Base-by-base conservation (phyloP, 345 rosid genomes). In the Sisymbrium altissimum region DNA sequence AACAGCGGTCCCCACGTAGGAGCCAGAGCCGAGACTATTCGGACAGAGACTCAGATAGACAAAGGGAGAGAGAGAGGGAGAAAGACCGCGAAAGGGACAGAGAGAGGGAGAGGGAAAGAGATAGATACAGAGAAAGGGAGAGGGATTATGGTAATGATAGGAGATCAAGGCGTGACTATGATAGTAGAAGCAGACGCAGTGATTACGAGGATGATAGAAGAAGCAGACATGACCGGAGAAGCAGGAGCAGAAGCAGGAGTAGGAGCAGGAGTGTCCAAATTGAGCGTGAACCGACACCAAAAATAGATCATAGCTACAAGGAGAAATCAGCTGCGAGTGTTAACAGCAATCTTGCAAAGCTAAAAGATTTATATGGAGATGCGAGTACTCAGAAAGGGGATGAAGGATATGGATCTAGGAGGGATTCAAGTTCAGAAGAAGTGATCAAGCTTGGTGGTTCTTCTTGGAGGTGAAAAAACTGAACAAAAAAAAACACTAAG, bases 391-490 rank as follows among this genome's bases (percentile, higher is more conserved):
- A 83, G 52, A 90, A 84, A 75, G 92, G 82, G 3, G 87, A 81
- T 41, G 76, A 80, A 60, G 78, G 78, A 8, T 19, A 25, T 46
- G 98, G 89, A 54, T 82, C 86, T 13, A 74, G 85, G 38, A 81
- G 87, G 64, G 91, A 89, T 58, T 84, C 62, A 64, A 71, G 84
- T 49, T 82, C 92, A 4, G 96, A 92, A 78, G 99, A 95, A 82
- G 97, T 95, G 53, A 84, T 95, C 11, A 86, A 94, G 81, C 94
- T 95, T 30, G 98, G 99, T 46, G 98, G 91, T 43, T 84, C 89
- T 64, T 68, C 82, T 9, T 92, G 97, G 97, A 92, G 80, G 70
- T 89, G 82, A 69, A 70, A 52, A 35, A 23, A 33, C 15, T 33
- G 1, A 9, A 4, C 11, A 33, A 6, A 9, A 4, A 27, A 33